Base-by-base conservation (phyloP, 2,329 filamentous ascomycete species). In the Acrodontium crateriforme region DNA sequence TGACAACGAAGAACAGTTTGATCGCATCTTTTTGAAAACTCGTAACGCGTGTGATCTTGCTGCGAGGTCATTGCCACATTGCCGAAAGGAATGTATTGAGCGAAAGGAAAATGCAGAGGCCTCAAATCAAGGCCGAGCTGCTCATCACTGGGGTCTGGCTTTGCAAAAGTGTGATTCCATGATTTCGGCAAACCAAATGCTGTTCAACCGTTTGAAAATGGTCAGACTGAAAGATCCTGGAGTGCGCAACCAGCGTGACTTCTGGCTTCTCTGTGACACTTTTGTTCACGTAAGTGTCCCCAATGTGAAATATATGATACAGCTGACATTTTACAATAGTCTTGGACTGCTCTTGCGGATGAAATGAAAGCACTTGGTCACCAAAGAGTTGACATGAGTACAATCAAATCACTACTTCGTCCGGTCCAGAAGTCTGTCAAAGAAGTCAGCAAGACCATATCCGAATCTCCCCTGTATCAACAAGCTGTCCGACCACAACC, bases 151-250 rank as follows among this genome's bases (percentile, higher is more conserved):
- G 76, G 74, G 67, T 30, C 61, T 65, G 2, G 65, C 92, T 24
- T 74, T 87, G 28, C 64, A 72, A 25, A 78, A 77, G 46, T 85
- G 78, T 47, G 69, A 68, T 23, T 61, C 70, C 9, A 74, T 79
- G 11, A 67, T 85, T 22, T 70, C 79, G 31, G 74, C 80, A 41
- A 80, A 80, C 2, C 74, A 84, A 44, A 64, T 70, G 8, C 63
- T 94, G 16, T 77, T 79, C 45, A 63, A 63, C 20, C 69, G 77
- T n/a, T 58, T 94, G 8, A 81, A 75, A 3, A 66, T 69, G 25
- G 81, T 93, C 60, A 84, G 84, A 50, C 62, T 92, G 8, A 89
- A 87, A 49, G 84, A 93, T 43, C 79, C 81, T 6, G 75, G 73
- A 8, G 69, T 81, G 27, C 68, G 82, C 29, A 73, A 65, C 37